Evolutionary conservation across 768 basidiomycete genomes (phyloP).

Genomic region (Hypholoma sublateritium): DNA sequence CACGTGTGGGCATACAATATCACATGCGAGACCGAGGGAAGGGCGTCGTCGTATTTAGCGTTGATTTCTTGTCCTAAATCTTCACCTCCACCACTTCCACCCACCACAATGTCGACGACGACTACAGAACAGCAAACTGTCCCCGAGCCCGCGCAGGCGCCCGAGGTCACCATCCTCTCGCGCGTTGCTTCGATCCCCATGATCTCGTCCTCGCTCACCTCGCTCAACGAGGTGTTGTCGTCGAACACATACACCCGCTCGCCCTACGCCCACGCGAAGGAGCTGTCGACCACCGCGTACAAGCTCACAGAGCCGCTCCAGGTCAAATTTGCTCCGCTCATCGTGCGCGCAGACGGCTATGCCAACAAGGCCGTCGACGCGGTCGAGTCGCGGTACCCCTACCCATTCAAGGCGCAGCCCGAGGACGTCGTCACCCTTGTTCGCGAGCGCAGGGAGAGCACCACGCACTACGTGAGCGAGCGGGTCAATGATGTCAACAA

Average conservation of each 20-base stretch:
- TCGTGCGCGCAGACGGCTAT: constrained; percentile 59
- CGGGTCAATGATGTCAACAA: constrained; percentile 47
- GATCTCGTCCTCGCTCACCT: constrained; percentile 60
- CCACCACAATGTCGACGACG: constrained; percentile 19
- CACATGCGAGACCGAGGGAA: constrained; percentile 5
- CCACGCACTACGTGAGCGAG: constrained; percentile 43
- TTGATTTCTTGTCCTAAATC: neutral
- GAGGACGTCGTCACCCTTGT: constrained; percentile 68
- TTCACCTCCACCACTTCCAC: neutral
- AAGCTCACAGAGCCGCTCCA: constrained; percentile 67
- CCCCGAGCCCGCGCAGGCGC: constrained; percentile 25
- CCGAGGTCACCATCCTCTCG: constrained; percentile 59
- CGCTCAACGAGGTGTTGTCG: constrained; percentile 58
- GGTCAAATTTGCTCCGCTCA: constrained; percentile 61
- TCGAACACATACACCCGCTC: constrained; percentile 61
- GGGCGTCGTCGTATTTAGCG: neutral
- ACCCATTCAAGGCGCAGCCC: constrained; percentile 72
- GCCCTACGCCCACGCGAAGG: constrained; percentile 66
- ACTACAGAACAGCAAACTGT: constrained; percentile 26
- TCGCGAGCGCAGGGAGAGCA: constrained; percentile 53
- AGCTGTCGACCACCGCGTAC: constrained; percentile 56
- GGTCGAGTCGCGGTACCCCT: constrained; percentile 72
- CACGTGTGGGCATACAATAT: neutral
- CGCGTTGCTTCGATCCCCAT: constrained; percentile 77
- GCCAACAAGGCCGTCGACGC: constrained; percentile 77